Evolutionary conservation across 345 rosid genomes (phyloP), one percentile per base, ranked within the genome.

Genomic region (Moricandia arvensis): DNA sequence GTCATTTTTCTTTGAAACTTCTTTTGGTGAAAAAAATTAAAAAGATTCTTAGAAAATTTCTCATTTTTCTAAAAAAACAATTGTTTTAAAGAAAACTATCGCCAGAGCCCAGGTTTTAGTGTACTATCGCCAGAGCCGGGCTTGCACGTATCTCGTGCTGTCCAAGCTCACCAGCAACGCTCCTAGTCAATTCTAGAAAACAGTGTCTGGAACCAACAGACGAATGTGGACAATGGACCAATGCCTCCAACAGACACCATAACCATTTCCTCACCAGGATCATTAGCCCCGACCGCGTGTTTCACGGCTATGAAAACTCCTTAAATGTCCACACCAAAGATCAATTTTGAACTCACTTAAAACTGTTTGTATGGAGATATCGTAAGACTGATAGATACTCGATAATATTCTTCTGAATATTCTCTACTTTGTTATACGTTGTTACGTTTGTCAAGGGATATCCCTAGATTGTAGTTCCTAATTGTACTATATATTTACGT

Each of bases 141-240:
- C 79, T 76, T 0, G 97, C 93, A 0, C 97, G 91, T 63, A 93
- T 93, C 73, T 96, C 96, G 12, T 93, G 76, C 68, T 87, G 86
- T 68, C 98, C 98, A 9, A 93, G 84, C 85, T 93, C 98, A 0
- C 96, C 97, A 8, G 97, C 97, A 13, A 93, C 96, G 51, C 69
- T 93, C 83, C 55, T 86, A 62, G 80, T 89, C 47, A 93, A 83
- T 18, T 97, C 98, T 57, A 86, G 53, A 37, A 91, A 83, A 16
- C 96, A 97, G 55, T 91, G 98, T 80, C 91, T 93, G 0, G 98
- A 93, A 5, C 90, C 88, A 0, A 91, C 80, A 80, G 91, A 93
- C 11, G 93, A 80, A 69, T 93, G n/a, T n/a, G n/a, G n/a, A n/a
- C n/a, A n/a, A 97, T 0, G 98, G 96, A 1, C 97, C 98, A 16